Percentiles rank a stretch among this genome's conserved stretches.
Evolutionary conservation across 352 stramenopile species (phyloP).

Genomic region (Pythium biforme): DNA sequence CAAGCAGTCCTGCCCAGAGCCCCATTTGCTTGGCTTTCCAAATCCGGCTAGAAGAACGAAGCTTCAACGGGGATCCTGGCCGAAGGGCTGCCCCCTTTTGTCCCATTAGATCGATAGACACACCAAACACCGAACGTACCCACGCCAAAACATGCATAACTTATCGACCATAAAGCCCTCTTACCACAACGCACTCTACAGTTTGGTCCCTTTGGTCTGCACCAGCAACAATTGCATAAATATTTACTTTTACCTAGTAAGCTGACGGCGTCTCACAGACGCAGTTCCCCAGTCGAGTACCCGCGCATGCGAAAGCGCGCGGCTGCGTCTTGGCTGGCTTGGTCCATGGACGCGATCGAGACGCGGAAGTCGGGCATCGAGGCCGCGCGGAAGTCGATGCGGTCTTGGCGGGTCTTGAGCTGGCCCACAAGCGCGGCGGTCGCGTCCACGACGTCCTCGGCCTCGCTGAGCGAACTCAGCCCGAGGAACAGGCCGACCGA

Average conservation of each 20-base stretch:
- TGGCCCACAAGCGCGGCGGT: constrained; percentile 33
- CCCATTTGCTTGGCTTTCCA: constrained; percentile 20
- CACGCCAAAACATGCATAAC: constrained; percentile 25
- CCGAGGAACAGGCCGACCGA: constrained; percentile 63
- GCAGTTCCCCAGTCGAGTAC: constrained; percentile 21
- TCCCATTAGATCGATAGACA: constrained; percentile 22
- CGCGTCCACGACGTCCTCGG: constrained; percentile 39
- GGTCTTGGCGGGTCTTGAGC: constrained; percentile 65
- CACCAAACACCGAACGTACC: not conserved
- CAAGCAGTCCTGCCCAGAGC: not conserved
- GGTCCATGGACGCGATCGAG: constrained; percentile 26
- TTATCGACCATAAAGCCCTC: constrained; percentile 30
- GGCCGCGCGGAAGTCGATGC: constrained; percentile 59
- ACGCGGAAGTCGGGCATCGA: constrained; percentile 70
- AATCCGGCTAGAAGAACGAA: constrained; percentile 11
- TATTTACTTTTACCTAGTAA: not conserved
- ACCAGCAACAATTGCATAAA: constrained; percentile 13
- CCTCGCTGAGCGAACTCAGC: constrained; percentile 41
- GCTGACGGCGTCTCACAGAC: not conserved
- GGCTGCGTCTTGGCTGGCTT: constrained; percentile 8
- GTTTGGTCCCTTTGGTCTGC: not conserved
- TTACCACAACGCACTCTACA: not conserved
- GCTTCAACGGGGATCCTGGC: not conserved
- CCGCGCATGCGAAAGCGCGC: constrained; percentile 20
- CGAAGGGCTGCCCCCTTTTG: not conserved